phyloP scores from a whole-genome alignment of 2,329 filamentous ascomycete species.

The Curvularia spicifera region DNA sequence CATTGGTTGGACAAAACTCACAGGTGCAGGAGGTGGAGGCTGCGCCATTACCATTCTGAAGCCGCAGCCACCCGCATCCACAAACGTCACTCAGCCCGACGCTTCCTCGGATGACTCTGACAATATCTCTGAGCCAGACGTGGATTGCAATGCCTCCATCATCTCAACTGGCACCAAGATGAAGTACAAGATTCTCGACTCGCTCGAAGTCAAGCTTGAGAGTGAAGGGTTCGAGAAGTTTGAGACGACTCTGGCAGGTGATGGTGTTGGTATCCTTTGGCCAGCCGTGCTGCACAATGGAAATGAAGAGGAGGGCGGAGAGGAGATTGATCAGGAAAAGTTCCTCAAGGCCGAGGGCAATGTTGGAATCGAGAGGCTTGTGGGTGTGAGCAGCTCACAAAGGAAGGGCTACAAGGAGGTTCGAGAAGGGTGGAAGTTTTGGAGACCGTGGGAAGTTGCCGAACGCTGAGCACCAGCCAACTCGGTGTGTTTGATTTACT shows the following conservation, averaged over 20 bases:
- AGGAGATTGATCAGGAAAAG: slow-evolving; percentile 90
- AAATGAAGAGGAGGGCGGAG: slow-evolving; percentile 78
- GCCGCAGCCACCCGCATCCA: slow-evolving; percentile 59
- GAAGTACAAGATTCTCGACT: slow-evolving; percentile 56
- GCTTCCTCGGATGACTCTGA: slow-evolving; percentile 35
- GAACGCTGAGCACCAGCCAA: slow-evolving; percentile 17
- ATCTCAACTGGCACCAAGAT: slow-evolving; percentile 43
- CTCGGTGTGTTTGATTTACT: not conserved
- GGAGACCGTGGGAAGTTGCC: slow-evolving; percentile 46
- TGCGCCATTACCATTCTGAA: slow-evolving; percentile 92
- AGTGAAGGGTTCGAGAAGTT: slow-evolving; percentile 78
- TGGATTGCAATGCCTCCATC: slow-evolving; percentile 37
- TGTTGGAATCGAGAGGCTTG: slow-evolving; percentile 84
- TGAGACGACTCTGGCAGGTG: slow-evolving; percentile 86
- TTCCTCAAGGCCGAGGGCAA: slow-evolving; percentile 84
- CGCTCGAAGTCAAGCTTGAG: slow-evolving; percentile 66
- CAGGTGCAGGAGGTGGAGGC: slow-evolving; percentile 91
- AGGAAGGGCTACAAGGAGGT: slow-evolving; percentile 40
- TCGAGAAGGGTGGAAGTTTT: slow-evolving; percentile 51
- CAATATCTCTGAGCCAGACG: slow-evolving; percentile 34
- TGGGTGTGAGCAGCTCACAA: slow-evolving; percentile 66
- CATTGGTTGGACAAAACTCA: slow-evolving; percentile 97
- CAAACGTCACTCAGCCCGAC: slow-evolving; percentile 51
- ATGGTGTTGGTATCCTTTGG: slow-evolving; percentile 93
- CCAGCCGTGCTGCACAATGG: slow-evolving; percentile 89